Base-by-base conservation (phyloP, 257 asterid species). In the Craterostigma plantagineum region DNA sequence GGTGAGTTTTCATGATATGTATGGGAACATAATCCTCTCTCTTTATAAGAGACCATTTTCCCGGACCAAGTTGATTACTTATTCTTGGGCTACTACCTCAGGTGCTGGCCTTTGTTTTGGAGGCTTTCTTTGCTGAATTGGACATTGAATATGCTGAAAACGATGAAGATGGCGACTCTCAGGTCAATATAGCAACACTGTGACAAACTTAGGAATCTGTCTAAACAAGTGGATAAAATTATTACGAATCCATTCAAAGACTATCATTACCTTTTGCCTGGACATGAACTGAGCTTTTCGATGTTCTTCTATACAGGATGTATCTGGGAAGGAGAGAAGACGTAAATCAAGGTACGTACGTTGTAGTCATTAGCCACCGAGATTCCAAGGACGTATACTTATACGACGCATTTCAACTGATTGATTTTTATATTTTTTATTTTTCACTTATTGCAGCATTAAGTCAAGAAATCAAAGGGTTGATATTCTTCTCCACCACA, bases 71-170 rank as follows among this genome's bases (percentile, higher is more conserved):
- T 36, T 9, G 40, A 12, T 9, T 36, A 12, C 3, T 36, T 1
- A 43, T 33, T 9, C 16, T 41, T 56, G 46, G 36, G n/a, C n/a
- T n/a, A 7, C 38, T 38, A 34, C 38, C 56, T 54, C 79, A 87
- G 98, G 90, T 87, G 63, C 70, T 87, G 53, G 95, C 98, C 46
- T 87, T 87, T 72, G 93, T 87, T 53, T 70, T 82, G 86, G 98
- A 87, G 68, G 98, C 98, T 49, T 87, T 87, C 76, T 84, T 82
- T 56, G 93, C 93, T 54, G 98, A 87, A 67, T 62, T 87, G 82
- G 95, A 79, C 48, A 65, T 87, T 11, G 98, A 87, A 75, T 35
- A 71, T 30, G 33, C 66, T 51, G 92, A 58, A 53, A 60, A 52
- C 35, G 34, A 40, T 47, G 67, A 27, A 56, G 62, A 66, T 49